A percentile compares a stretch with the other conserved stretches of the same genome.
Evolutionary conservation across 345 rosid species (phyloP).

Genomic region (Jatropha curcas): DNA sequence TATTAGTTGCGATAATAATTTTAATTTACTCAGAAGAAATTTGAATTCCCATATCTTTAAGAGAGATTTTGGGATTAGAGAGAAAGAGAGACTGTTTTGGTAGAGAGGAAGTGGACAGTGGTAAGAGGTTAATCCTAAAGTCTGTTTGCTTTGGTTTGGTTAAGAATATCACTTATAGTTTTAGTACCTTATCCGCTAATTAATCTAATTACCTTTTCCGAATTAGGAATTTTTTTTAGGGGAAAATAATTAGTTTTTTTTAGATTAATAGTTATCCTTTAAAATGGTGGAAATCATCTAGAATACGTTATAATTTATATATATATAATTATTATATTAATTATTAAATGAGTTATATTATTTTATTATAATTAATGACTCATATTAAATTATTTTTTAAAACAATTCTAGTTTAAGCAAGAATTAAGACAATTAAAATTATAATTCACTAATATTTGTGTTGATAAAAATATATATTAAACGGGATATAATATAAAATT

Average conservation of each 20-base stretch:
- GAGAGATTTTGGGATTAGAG: neutral
- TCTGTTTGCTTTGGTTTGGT: neutral
- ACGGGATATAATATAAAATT: too few relatives aligned
- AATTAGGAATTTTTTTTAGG: neutral
- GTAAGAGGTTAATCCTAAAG: neutral
- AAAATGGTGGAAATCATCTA: too few relatives aligned
- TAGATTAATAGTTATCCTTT: too few relatives aligned
- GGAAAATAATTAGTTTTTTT: neutral
- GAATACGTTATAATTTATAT: too few relatives aligned
- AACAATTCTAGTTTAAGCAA: too few relatives aligned
- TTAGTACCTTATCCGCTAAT: conserved; percentile 16
- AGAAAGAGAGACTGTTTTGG: neutral
- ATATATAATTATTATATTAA: too few relatives aligned
- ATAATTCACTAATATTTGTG: too few relatives aligned
- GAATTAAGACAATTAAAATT: neutral
- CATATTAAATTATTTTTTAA: too few relatives aligned
- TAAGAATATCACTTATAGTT: too few relatives aligned
- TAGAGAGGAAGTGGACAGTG: neutral
- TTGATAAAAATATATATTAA: too few relatives aligned
- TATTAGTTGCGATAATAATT: neutral
- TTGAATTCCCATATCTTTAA: neutral
- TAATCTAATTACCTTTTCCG: neutral
- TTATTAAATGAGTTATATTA: too few relatives aligned
- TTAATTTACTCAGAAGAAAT: neutral
- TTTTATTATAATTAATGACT: too few relatives aligned